Evolutionary conservation across 805 yeast genomes (phyloP).

Genomic region (Hanseniaspora clermontiae): DNA sequence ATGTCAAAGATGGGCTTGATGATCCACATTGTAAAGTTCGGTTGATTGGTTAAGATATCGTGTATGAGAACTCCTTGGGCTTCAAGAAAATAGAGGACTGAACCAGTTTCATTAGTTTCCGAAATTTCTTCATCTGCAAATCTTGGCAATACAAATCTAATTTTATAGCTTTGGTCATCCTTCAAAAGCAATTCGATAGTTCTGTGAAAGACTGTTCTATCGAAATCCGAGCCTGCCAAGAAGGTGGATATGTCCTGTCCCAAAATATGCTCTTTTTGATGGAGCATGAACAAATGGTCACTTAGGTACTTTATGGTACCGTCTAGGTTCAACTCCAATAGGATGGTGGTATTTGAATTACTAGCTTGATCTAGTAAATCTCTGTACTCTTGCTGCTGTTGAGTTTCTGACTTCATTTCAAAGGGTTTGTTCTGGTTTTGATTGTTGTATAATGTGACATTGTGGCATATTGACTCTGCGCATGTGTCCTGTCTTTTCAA

Average conservation of each 20-base stretch:
- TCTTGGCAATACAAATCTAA: constrained; percentile 39
- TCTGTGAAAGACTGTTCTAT: constrained; percentile 51
- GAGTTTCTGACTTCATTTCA: neutral
- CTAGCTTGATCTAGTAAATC: constrained; percentile 51
- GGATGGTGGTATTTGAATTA: constrained; percentile 59
- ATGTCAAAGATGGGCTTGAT: constrained; percentile 62
- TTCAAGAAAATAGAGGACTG: constrained; percentile 44
- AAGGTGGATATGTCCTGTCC: constrained; percentile 47
- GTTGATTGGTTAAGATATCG: constrained; percentile 42
- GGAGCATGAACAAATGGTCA: constrained; percentile 77
- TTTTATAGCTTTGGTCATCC: constrained; percentile 68
- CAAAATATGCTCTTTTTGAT: constrained; percentile 41
- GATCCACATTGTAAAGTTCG: constrained; percentile 87
- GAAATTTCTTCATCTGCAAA: neutral
- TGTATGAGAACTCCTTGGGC: constrained; percentile 87
- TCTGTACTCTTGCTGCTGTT: constrained; percentile 23
- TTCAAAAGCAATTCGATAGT: constrained; percentile 59
- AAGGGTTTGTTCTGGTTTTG: neutral
- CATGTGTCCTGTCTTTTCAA: neutral
- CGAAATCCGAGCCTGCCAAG: constrained; percentile 53
- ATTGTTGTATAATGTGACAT: constrained; percentile 4
- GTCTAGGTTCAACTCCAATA: constrained; percentile 69
- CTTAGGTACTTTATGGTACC: constrained; percentile 67
- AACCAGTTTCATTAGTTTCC: constrained; percentile 1
- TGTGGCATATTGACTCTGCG: neutral